Conservation (phyloP, 495 filamentous ascomycete genomes). For the Hypoxylon rickii region DNA sequence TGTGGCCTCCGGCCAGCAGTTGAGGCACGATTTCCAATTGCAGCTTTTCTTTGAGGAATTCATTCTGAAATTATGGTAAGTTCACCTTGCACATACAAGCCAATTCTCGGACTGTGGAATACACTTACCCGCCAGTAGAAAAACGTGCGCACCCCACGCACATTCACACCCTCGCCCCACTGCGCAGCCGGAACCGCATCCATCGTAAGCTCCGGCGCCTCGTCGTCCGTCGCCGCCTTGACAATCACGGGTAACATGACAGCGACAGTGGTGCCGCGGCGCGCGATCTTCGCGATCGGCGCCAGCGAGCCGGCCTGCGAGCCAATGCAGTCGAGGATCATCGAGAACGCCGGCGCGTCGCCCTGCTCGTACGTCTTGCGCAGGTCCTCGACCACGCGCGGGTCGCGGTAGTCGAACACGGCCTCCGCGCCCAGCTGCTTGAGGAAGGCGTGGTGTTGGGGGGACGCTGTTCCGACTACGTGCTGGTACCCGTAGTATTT, state of each 20-base stretch:
- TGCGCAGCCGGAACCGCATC: slow-evolving; percentile 40
- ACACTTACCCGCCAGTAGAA: slow-evolving; percentile 51
- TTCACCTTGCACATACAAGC: not conserved
- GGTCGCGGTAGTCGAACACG: slow-evolving; percentile 53
- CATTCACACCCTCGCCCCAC: slow-evolving; percentile 54
- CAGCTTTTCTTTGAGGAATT: slow-evolving; percentile 51
- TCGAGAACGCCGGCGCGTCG: slow-evolving; percentile 38
- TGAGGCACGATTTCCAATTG: slow-evolving; percentile 55
- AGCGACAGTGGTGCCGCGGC: slow-evolving; percentile 50
- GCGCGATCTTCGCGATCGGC: slow-evolving; percentile 49
- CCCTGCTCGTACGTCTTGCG: slow-evolving; percentile 22
- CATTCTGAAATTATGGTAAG: slow-evolving; percentile 45
- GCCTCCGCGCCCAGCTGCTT: slow-evolving; percentile 46
- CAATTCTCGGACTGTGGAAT: not conserved
- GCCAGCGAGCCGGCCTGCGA: slow-evolving; percentile 45
- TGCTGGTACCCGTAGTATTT: slow-evolving; percentile 54
- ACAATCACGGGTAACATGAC: slow-evolving; percentile 58
- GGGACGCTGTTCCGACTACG: slow-evolving; percentile 53
- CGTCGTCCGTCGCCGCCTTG: slow-evolving; percentile 44
- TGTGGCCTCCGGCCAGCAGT: slow-evolving; percentile 47
- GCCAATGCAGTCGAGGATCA: slow-evolving; percentile 60
- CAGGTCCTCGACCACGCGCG: slow-evolving; percentile 44
- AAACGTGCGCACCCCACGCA: slow-evolving; percentile 54
- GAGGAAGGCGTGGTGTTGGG: slow-evolving; percentile 47
- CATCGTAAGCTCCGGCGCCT: slow-evolving; percentile 50